Conservation (phyloP, 164 flowering plant species). For the Vitis riparia region DNA sequence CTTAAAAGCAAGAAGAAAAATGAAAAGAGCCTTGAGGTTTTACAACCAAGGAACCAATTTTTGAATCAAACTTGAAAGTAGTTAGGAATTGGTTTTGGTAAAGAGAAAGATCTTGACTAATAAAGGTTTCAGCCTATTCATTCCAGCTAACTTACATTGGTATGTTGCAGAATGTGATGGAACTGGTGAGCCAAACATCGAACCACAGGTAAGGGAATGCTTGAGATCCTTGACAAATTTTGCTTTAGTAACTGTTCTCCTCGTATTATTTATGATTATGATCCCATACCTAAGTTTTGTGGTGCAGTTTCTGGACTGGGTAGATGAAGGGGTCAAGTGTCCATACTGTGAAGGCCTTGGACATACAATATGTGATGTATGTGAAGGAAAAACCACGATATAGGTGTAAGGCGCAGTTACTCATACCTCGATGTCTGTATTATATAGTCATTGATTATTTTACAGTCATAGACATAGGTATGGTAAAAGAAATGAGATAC, state of each 20-base stretch:
- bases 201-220: conserved; percentile 58
- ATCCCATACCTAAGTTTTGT: conserved; percentile 1
- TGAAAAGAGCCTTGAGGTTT: no score
- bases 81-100: no score
- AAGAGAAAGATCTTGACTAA: no score
- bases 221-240: background rate
- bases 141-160: background rate
- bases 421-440: no score
- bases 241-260: background rate
- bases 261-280: background rate
- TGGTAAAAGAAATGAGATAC: no score
- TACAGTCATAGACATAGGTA: no score
- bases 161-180: conserved; percentile 89
- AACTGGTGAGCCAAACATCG: conserved; percentile 89
- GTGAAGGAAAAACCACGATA: conserved; percentile 45
- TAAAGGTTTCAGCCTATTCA: no score
- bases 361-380: conserved; percentile 63
- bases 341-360: conserved; percentile 94
- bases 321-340: conserved; percentile 73
- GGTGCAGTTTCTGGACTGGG: conserved; percentile 92
- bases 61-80: no score
- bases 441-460: no score
- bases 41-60: no score
- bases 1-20: no score
- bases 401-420: conserved; percentile 6